Conservation (phyloP, 179 eudicot species). For the Sideroxylon spinosum region DNA sequence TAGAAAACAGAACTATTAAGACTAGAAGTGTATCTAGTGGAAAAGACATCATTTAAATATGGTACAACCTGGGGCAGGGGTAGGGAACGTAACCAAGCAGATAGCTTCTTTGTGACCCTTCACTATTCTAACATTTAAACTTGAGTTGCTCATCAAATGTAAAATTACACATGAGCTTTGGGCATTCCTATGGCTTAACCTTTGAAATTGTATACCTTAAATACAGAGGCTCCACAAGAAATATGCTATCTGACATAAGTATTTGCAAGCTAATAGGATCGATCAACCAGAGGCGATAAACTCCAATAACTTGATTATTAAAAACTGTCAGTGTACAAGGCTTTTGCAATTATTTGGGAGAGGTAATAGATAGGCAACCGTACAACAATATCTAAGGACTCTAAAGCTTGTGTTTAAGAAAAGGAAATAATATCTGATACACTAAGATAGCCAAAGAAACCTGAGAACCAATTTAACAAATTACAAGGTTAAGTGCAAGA, state of each 20-base stretch:
- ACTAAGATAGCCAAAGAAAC: background rate
- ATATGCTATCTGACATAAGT: background rate
- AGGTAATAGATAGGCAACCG: too few relatives aligned
- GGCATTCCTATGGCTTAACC: background rate
- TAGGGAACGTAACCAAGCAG: background rate
- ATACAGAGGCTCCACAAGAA: background rate
- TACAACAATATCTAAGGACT: too few relatives aligned
- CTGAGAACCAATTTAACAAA: background rate
- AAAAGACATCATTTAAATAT: background rate
- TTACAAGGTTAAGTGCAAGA: background rate
- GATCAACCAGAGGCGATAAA: background rate
- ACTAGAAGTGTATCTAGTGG: background rate
- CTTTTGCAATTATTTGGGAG: too few relatives aligned
- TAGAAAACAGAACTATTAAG: background rate
- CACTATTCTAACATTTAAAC: background rate
- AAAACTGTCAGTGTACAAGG: too few relatives aligned
- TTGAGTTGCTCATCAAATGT: background rate
- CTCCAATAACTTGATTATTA: background rate
- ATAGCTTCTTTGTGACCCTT: background rate
- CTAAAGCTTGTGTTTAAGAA: background rate
- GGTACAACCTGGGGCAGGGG: background rate
- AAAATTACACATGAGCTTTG: background rate
- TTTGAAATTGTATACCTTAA: too few relatives aligned
- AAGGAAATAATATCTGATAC: background rate
- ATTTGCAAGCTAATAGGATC: conserved; percentile 3